phyloP scores from a whole-genome alignment of 176 grass and related monocot genomes.

The Oryza longistaminata region DNA sequence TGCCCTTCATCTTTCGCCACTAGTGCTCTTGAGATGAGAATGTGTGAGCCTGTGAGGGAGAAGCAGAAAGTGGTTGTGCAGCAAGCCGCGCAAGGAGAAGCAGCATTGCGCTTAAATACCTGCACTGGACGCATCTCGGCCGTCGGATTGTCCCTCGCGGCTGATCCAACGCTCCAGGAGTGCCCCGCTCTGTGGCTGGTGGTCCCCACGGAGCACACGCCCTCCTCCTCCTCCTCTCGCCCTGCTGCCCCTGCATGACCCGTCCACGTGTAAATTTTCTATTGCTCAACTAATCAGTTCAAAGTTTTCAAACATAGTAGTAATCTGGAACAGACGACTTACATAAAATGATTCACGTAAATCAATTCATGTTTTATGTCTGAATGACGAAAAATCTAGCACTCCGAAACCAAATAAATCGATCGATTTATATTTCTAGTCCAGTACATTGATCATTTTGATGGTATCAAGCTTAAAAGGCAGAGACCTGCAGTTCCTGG shows the following conservation, averaged over 20 bases:
- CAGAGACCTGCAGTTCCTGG: conserved; percentile 35
- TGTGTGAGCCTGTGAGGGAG: too few relatives aligned
- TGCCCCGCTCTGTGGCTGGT: too few relatives aligned
- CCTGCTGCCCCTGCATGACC: too few relatives aligned
- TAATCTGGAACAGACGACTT: background rate
- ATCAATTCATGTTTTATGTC: too few relatives aligned
- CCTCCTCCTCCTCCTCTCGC: too few relatives aligned
- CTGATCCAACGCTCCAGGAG: background rate
- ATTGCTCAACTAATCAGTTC: background rate
- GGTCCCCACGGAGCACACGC: background rate
- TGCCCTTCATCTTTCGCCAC: too few relatives aligned
- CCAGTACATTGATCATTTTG: conserved; percentile 45
- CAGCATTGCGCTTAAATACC: background rate
- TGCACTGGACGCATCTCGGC: background rate
- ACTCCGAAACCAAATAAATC: background rate
- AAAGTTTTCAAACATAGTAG: background rate
- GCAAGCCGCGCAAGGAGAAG: too few relatives aligned
- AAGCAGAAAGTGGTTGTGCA: background rate
- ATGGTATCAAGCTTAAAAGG: conserved; percentile 48
- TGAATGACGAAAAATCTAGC: background rate
- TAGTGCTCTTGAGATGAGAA: too few relatives aligned
- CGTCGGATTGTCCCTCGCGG: background rate
- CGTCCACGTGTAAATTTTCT: too few relatives aligned
- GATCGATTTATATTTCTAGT: background rate
- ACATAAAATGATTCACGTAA: too few relatives aligned